Base-by-base conservation (phyloP, 2,329 filamentous ascomycete genomes). In the Colletotrichum neosansevieriae region DNA sequence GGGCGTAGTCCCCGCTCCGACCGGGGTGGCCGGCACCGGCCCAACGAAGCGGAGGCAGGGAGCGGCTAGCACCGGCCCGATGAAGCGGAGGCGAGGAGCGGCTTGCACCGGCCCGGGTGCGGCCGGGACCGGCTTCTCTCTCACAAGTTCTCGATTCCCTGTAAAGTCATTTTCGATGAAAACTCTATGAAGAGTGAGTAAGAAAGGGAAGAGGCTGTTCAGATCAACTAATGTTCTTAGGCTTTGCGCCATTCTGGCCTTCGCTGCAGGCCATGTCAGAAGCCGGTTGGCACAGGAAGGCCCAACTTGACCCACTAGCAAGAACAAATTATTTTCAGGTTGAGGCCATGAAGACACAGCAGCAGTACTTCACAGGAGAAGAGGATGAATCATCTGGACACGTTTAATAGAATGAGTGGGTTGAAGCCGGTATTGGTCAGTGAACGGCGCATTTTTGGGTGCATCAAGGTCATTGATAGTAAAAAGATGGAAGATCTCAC, bases 1-100 rank as follows among this genome's bases (percentile, higher is more conserved):
- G 40, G 54, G 54, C 54, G 54, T 19, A 15, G 29, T 45, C 36
- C 19, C 54, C 38, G 40, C 54, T 45, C 24, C 40, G 54, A 58
- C 54, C 40, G 54, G 29, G 40, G 38, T 44, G 54, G 54, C 47
- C 47, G 21, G 11, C 24, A 19, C 21, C 47, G 47, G 47, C 19
- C 47, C 21, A 24, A 50, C 32, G 13, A 32, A 29, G 21, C 19
- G 19, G 11, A 50, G 19, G 19, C 11, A 6, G 13, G 21, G 11
- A 11, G 2, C 38, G 54, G 54, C 24, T 42, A n/a, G n/a, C n/a
- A 19, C 21, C 47, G 47, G 47, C 19, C 47, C 21, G 47, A 50
- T 50, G 13, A 32, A 29, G 21, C 19, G 19, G 11, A 50, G 19
- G 19, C 11, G 12, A 6, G 21, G 11, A 11, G 2, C 38, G 54